phyloP scores from a whole-genome alignment of 129 eudicot genomes.

The Heracleum sosnowskyi region DNA sequence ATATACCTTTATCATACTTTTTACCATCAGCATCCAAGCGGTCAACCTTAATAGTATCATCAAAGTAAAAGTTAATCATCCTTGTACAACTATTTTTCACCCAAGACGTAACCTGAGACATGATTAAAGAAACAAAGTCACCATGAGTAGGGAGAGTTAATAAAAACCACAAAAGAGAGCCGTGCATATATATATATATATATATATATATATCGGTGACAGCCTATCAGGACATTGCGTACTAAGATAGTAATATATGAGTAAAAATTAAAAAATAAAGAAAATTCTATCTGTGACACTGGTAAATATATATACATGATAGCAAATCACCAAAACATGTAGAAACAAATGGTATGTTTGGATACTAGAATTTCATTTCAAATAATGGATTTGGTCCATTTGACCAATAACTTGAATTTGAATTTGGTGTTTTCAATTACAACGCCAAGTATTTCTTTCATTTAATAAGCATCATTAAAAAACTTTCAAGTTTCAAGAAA shows the following conservation, averaged over 20 bases:
- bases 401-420: too few species aligned
- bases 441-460: not conserved
- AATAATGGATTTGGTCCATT: not conserved
- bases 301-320: not conserved
- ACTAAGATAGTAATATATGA: not conserved
- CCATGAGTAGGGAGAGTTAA: not conserved
- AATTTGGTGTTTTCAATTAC: not conserved
- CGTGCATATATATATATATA: not conserved
- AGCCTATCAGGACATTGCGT: not conserved
- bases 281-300: not conserved
- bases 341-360: too few species aligned
- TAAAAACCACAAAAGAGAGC: not conserved
- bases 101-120: not conserved
- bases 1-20: constrained; percentile 65
- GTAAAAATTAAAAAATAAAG: not conserved
- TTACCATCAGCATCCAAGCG: constrained; percentile 49
- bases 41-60: constrained; percentile 51
- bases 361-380: not conserved
- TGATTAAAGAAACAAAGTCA: not conserved
- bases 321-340: not conserved
- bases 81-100: not conserved
- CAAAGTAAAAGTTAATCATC: constrained; percentile 56
- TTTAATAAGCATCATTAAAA: not conserved
- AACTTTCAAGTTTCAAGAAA: not conserved
- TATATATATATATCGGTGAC: not conserved